Percentiles rank a stretch among this genome's conserved stretches.
These are phyloP conservation scores for Arthrobotrys iridis DNA, from an alignment of 2,329 filamentous ascomycete species.

Conservation along the genomic window DNA sequence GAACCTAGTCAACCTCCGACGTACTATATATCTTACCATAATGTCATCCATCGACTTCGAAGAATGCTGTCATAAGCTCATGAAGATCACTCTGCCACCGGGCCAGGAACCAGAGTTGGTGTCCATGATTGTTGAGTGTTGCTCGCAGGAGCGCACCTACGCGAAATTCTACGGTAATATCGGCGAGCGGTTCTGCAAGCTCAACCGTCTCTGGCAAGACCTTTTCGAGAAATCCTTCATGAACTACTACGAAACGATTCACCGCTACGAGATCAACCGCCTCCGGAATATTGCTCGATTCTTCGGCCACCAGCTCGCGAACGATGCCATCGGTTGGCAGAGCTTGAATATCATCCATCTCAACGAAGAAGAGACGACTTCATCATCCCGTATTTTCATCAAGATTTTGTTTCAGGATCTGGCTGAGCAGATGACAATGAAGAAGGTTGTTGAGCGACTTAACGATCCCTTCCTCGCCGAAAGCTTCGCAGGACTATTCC, in stretches of 20 bases:
- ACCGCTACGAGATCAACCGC: constrained; percentile 94
- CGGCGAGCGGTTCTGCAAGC: constrained; percentile 92
- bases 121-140: constrained; percentile 97
- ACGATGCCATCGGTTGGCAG: constrained; percentile 92
- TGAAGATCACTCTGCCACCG: constrained; percentile 86
- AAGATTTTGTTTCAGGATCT: constrained; percentile 97
- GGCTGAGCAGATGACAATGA: constrained; percentile 83
- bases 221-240: constrained; percentile 89
- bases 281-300: constrained; percentile 94
- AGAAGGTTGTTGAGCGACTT: constrained; percentile 78
- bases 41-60: constrained; percentile 97
- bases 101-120: constrained; percentile 90
- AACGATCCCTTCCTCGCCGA: constrained; percentile 79
- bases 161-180: constrained; percentile 97
- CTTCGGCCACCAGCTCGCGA: constrained; percentile 89
- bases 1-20: constrained; percentile 89
- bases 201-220: constrained; percentile 93
- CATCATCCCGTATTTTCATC: constrained; percentile 95
- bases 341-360: constrained; percentile 83
- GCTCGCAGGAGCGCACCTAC: constrained; percentile 94
- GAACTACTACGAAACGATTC: constrained; percentile 96
- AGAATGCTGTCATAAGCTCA: constrained; percentile 95
- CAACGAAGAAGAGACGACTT: constrained; percentile 96
- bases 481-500: constrained; percentile 86
- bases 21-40: constrained; percentile 96